Conservation (phyloP, 352 stramenopile species). For the Halophytophthora polymorphica region DNA sequence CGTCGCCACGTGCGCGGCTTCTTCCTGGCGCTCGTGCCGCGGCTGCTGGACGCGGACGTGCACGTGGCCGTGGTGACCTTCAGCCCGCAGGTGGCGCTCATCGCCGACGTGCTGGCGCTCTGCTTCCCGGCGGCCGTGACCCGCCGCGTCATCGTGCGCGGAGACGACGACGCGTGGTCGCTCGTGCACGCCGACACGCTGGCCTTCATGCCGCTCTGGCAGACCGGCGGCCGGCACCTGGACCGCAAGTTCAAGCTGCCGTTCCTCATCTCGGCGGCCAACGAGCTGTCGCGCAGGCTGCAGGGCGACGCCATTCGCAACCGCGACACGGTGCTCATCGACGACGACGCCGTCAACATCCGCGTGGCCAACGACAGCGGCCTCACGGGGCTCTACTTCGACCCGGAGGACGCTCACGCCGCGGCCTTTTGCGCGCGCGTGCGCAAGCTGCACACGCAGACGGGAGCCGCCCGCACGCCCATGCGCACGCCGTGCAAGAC, state of each 20-base stretch:
- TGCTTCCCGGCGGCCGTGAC: slow-evolving; percentile 42
- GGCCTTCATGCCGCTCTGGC: slow-evolving; percentile 56
- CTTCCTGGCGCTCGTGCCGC: slow-evolving; percentile 59
- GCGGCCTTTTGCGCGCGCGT: slow-evolving; percentile 46
- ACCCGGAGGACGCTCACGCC: slow-evolving; percentile 40
- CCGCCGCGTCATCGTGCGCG: slow-evolving; percentile 49
- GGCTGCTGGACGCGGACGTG: slow-evolving; percentile 33
- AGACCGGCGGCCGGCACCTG: slow-evolving; percentile 43
- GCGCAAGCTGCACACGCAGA: slow-evolving; percentile 15
- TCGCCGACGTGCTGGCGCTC: slow-evolving; percentile 51
- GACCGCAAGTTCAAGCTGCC: slow-evolving; percentile 74
- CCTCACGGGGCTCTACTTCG: slow-evolving; percentile 70
- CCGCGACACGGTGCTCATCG: slow-evolving; percentile 70
- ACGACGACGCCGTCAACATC: slow-evolving; percentile 78
- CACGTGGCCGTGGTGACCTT: slow-evolving; percentile 82
- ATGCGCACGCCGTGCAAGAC: slow-evolving; percentile 26
- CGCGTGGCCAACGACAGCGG: slow-evolving; percentile 71
- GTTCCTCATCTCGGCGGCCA: slow-evolving; percentile 71
- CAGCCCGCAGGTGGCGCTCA: slow-evolving; percentile 65
- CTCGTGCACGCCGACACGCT: slow-evolving; percentile 41
- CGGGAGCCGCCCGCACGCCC: slow-evolving; percentile 4
- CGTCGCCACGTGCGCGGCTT: slow-evolving; percentile 51
- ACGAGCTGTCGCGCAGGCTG: slow-evolving; percentile 26
- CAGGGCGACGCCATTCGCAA: slow-evolving; percentile 39
- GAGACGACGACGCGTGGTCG: slow-evolving; percentile 60